Conservation (phyloP, 495 filamentous ascomycete species). For the Penicillium parvum region DNA sequence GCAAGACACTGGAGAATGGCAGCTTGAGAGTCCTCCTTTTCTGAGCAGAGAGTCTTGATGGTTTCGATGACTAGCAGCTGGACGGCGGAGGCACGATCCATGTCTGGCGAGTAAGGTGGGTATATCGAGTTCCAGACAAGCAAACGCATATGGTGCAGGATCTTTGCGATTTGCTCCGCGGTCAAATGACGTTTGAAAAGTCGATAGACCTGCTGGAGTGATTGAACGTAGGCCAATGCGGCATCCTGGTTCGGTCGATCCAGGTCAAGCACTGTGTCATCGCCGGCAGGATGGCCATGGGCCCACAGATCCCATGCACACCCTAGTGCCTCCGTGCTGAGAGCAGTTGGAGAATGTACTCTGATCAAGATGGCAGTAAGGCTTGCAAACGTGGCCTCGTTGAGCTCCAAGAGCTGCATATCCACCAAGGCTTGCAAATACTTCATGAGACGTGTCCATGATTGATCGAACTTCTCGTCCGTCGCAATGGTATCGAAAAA, state of each 20-base stretch:
- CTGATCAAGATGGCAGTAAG: conserved; percentile 62
- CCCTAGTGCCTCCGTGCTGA: conserved; percentile 55
- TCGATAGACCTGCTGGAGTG: conserved; percentile 73
- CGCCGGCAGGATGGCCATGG: conserved; percentile 51
- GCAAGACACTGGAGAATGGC: conserved; percentile 64
- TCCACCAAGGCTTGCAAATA: conserved; percentile 59
- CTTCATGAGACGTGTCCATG: conserved; percentile 65
- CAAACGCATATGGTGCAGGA: conserved; percentile 50
- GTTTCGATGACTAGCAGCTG: conserved; percentile 71
- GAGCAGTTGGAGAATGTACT: conserved; percentile 37
- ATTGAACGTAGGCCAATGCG: conserved; percentile 70
- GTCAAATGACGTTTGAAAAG: conserved; percentile 64
- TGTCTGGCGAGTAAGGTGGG: conserved; percentile 74
- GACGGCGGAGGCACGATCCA: conserved; percentile 76
- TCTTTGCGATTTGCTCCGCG: conserved; percentile 51
- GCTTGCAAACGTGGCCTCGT: conserved; percentile 65
- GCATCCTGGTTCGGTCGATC: conserved; percentile 66
- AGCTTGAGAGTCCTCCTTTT: conserved; percentile 61
- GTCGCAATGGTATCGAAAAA: conserved; percentile 59
- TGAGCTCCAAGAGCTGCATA: conserved; percentile 61
- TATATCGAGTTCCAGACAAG: conserved; percentile 68
- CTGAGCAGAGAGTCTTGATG: conserved; percentile 65
- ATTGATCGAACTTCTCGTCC: conserved; percentile 53
- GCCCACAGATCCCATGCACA: conserved; percentile 72
- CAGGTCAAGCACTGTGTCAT: conserved; percentile 43